Evolutionary conservation across 495 filamentous ascomycete genomes (phyloP).

Genomic region (Choiromyces venosus): DNA sequence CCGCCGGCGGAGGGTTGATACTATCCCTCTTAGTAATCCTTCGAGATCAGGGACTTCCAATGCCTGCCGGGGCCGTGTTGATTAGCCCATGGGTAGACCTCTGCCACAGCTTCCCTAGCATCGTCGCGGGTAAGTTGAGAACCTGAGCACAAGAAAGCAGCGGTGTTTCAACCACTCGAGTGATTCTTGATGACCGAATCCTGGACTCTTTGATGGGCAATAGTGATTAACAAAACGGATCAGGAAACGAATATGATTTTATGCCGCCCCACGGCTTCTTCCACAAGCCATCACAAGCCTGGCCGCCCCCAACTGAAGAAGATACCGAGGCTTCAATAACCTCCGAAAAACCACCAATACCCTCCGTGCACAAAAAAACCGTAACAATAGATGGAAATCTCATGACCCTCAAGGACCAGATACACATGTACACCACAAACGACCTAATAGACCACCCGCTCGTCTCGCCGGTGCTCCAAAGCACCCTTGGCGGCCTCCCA

Average conservation of each 20-base stretch:
- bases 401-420: slow-evolving; percentile 78
- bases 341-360: slow-evolving; percentile 4
- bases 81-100: slow-evolving; percentile 93
- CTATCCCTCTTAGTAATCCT: slow-evolving; percentile 72
- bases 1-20: slow-evolving; percentile 83
- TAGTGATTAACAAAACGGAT: not conserved
- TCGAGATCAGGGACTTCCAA: slow-evolving; percentile 70
- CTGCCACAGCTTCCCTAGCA: slow-evolving; percentile 88
- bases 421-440: slow-evolving; percentile 92
- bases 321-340: slow-evolving; percentile 48
- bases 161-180: slow-evolving; percentile 4
- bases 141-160: not conserved
- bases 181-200: slow-evolving; percentile 18
- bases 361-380: slow-evolving; percentile 46
- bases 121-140: slow-evolving; percentile 61
- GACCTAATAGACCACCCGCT: slow-evolving; percentile 78
- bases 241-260: slow-evolving; percentile 57
- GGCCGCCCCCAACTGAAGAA: slow-evolving; percentile 84
- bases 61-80: slow-evolving; percentile 83
- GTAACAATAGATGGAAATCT: slow-evolving; percentile 64
- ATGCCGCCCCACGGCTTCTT: slow-evolving; percentile 81
- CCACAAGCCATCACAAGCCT: slow-evolving; percentile 72
- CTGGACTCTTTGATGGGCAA: not conserved
- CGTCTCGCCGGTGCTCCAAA: slow-evolving; percentile 79
- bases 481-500: slow-evolving; percentile 79